phyloP scores from a whole-genome alignment of 345 rosid species.

The Kandelia obovata region DNA sequence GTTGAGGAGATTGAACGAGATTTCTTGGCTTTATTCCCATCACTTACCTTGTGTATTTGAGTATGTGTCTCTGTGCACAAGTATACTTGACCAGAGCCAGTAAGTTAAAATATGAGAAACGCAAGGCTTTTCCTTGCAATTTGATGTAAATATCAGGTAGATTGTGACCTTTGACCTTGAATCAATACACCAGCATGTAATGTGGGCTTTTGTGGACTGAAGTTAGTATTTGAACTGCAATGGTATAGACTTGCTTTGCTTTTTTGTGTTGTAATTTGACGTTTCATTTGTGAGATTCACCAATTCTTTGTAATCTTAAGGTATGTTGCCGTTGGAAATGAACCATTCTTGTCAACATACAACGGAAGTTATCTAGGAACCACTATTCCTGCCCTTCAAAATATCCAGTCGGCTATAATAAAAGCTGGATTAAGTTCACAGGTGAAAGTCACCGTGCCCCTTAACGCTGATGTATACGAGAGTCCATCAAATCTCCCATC shows the following conservation, averaged over 20 bases:
- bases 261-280: neutral
- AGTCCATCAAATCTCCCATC: slow-evolving; percentile 19
- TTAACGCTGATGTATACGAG: slow-evolving; percentile 26
- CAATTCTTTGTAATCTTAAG: slow-evolving; percentile 1
- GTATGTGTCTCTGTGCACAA: too few species aligned
- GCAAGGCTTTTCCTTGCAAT: too few species aligned
- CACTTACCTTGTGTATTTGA: too few species aligned
- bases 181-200: too few species aligned
- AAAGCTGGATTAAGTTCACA: slow-evolving; percentile 17
- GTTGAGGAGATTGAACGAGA: too few species aligned
- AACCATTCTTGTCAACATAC: slow-evolving; percentile 19
- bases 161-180: too few species aligned
- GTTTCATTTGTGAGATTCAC: neutral
- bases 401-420: slow-evolving; percentile 24
- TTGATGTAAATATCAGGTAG: too few species aligned
- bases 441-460: slow-evolving; percentile 26
- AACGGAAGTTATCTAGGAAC: slow-evolving; percentile 19
- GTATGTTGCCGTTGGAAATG: slow-evolving; percentile 34
- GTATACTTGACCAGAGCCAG: too few species aligned
- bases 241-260: neutral
- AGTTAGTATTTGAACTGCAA: too few species aligned
- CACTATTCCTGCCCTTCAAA: slow-evolving; percentile 25
- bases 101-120: too few species aligned
- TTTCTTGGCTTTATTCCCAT: too few species aligned
- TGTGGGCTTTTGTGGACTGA: too few species aligned